Evolutionary conservation across 2,329 filamentous ascomycete species (phyloP).

Genomic region (Alternaria metachromatica): DNA sequence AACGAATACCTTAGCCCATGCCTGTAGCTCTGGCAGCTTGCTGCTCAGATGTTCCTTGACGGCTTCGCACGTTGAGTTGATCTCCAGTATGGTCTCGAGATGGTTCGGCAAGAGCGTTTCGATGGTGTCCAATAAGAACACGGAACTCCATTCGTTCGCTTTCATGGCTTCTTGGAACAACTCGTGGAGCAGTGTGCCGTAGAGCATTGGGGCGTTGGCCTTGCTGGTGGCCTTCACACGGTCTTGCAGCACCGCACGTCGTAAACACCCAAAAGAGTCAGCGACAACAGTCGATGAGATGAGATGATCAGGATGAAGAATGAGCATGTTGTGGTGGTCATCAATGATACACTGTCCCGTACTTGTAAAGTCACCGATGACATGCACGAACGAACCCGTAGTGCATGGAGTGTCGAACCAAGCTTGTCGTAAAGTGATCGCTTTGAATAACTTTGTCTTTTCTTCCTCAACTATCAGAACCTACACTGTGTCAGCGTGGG

Average conservation of each 20-base stretch:
- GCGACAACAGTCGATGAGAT: constrained; percentile 94
- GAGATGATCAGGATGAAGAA: constrained; percentile 93
- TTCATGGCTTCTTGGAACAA: constrained; percentile 91
- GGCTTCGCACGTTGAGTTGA: constrained; percentile 74
- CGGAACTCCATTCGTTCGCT: constrained; percentile 78
- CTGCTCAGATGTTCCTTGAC: constrained; percentile 81
- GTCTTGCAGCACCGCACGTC: constrained; percentile 91
- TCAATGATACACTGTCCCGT: constrained; percentile 80
- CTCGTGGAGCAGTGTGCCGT: constrained; percentile 92
- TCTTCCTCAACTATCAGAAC: constrained; percentile 84
- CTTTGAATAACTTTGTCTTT: constrained; percentile 67
- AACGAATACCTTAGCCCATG: constrained; percentile 86
- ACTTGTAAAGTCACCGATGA: constrained; percentile 78
- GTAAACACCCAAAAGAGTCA: constrained; percentile 92
- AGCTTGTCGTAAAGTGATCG: constrained; percentile 79
- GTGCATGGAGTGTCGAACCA: constrained; percentile 85
- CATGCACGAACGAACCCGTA: constrained; percentile 78
- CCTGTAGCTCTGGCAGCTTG: constrained; percentile 80
- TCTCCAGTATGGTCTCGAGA: constrained; percentile 87
- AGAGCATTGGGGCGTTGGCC: constrained; percentile 80
- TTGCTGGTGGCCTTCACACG: constrained; percentile 90
- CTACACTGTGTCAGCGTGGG: constrained; percentile 56
- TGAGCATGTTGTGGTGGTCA: constrained; percentile 81
- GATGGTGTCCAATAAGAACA: constrained; percentile 71
- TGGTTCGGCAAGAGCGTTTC: constrained; percentile 75